phyloP scores from a whole-genome alignment of 805 yeast genomes.

The Spathaspora hagerdaliae region DNA sequence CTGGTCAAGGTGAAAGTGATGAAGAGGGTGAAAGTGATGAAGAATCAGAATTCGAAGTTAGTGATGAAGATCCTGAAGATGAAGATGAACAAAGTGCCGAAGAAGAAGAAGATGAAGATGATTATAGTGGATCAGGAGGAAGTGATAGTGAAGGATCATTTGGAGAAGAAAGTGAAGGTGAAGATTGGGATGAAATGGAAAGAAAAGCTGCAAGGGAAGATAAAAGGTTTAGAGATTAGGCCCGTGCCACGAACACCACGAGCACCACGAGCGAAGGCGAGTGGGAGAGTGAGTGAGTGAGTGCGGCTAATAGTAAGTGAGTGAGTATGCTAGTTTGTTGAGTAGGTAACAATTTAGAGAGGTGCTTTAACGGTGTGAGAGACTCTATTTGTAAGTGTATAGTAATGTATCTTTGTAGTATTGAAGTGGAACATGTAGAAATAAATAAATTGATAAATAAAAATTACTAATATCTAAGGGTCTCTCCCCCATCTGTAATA shows the following conservation, averaged over 20 bases:
- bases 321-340: not conserved
- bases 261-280: too few species aligned
- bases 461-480: too few species aligned
- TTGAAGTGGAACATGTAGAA: too few species aligned
- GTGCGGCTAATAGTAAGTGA: not conserved
- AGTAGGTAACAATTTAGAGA: too few species aligned
- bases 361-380: too few species aligned
- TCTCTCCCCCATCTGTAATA: too few species aligned
- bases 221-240: slow-evolving; percentile 24
- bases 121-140: slow-evolving; percentile 36
- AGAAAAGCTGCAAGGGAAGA: slow-evolving; percentile 51
- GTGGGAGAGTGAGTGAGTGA: too few species aligned
- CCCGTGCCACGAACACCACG: too few species aligned
- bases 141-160: slow-evolving; percentile 32
- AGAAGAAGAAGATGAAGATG: slow-evolving; percentile 35
- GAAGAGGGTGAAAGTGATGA: slow-evolving; percentile 60
- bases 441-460: too few species aligned
- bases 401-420: too few species aligned
- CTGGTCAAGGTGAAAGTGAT: slow-evolving; percentile 74
- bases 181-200: slow-evolving; percentile 63
- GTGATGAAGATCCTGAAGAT: slow-evolving; percentile 57
- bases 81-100: slow-evolving; percentile 59
- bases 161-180: slow-evolving; percentile 37
- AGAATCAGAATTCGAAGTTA: slow-evolving; percentile 66
- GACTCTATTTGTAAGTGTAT: too few species aligned